Evolutionary conservation across 1,284 basidiomycete species (phyloP).

Genomic region (Vanrija pseudolonga): DNA sequence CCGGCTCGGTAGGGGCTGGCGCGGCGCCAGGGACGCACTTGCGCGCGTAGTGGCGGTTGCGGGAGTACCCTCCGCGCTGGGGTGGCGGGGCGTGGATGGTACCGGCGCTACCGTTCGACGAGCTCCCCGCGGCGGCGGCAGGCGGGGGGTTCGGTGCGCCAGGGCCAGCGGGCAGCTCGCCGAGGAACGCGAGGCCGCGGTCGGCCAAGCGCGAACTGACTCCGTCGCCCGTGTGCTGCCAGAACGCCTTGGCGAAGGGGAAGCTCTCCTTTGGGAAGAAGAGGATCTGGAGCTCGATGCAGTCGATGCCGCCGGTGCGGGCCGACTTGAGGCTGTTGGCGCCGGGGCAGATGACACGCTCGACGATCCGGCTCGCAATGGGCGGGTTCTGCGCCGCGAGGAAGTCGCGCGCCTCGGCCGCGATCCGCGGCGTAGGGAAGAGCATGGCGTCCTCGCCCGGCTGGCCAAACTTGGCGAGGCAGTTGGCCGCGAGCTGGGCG

Average conservation of each 20-base stretch:
- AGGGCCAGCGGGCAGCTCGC: constrained; percentile 45
- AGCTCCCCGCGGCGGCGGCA: neutral
- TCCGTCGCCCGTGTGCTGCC: constrained; percentile 92
- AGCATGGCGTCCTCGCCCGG: constrained; percentile 71
- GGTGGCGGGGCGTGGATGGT: neutral
- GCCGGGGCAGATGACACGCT: constrained; percentile 62
- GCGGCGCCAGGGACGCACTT: neutral
- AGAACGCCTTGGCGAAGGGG: constrained; percentile 79
- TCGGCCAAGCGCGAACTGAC: constrained; percentile 86
- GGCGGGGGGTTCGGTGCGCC: neutral
- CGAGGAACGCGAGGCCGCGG: constrained; percentile 67
- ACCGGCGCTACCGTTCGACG: neutral
- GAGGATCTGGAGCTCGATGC: constrained; percentile 70
- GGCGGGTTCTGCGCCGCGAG: constrained; percentile 56
- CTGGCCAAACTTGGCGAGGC: constrained; percentile 70
- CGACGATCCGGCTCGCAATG: constrained; percentile 63
- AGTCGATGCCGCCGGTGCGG: constrained; percentile 30
- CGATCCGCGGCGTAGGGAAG: constrained; percentile 67
- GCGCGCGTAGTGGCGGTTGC: constrained; percentile 42
- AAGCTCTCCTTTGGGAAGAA: constrained; percentile 69
- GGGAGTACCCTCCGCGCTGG: constrained; percentile 46
- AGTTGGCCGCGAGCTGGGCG: constrained; percentile 67
- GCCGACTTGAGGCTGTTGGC: constrained; percentile 22
- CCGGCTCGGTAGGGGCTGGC: constrained; percentile 1
- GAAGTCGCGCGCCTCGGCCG: constrained; percentile 71